A percentile compares a stretch with the other conserved stretches of the same genome.
Conservation (phyloP, 2,329 filamentous ascomycete genomes). For the Phaeophleospora eucalypticola region DNA sequence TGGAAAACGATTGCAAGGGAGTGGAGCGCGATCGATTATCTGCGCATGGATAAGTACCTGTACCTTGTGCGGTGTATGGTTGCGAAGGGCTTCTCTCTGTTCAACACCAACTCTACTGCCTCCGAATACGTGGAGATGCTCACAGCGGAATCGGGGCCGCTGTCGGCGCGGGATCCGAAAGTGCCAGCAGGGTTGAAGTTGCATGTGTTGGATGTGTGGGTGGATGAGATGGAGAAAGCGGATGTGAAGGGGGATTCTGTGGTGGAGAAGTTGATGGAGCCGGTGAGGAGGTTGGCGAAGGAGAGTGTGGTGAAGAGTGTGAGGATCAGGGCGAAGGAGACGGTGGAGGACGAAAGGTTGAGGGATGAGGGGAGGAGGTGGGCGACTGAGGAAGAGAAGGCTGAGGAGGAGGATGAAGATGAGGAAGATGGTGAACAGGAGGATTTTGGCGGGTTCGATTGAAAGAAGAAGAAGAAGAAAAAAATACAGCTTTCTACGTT, state of each 20-base stretch:
- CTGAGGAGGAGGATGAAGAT: conserved; percentile 49
- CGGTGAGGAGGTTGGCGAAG: conserved; percentile 55
- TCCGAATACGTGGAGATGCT: conserved; percentile 47
- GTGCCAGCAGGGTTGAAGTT: conserved; percentile 80
- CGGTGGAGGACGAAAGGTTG: conserved; percentile 69
- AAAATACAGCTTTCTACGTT: neutral
- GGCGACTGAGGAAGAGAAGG: conserved; percentile 38
- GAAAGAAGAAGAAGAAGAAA: no score
- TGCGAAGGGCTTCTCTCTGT: conserved; percentile 60
- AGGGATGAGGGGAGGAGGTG: conserved; percentile 49
- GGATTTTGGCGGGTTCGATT: conserved; percentile 58
- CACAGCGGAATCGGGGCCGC: conserved; percentile 38
- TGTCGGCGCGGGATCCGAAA: conserved; percentile 48
- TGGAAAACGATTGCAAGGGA: conserved; percentile 51
- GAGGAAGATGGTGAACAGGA: conserved; percentile 39
- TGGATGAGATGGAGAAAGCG: conserved; percentile 79
- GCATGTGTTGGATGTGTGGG: conserved; percentile 85
- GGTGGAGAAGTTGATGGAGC: conserved; percentile 49
- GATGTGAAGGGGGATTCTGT: conserved; percentile 45
- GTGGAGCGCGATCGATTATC: conserved; percentile 49
- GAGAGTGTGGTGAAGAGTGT: conserved; percentile 66
- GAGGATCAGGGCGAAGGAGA: conserved; percentile 64
- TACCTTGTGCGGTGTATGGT: conserved; percentile 76
- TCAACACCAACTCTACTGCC: conserved; percentile 34
- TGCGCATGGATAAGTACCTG: conserved; percentile 83